phyloP scores from a whole-genome alignment of 352 stramenopile genomes.

The Elongisporangium prolatum region DNA sequence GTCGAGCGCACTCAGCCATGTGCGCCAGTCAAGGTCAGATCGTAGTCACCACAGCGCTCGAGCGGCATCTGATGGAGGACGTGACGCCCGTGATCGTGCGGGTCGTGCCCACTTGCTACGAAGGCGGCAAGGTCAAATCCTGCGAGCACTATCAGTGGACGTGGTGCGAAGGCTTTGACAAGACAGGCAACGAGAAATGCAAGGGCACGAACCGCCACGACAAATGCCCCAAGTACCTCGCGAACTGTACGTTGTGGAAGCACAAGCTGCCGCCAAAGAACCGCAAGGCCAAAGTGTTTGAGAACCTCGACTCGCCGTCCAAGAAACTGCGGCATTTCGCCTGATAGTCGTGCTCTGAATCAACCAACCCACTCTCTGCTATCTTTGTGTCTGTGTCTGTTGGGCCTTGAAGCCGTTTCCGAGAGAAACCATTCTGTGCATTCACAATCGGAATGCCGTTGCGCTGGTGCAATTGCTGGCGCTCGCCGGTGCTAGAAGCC shows the following conservation, averaged over 20 bases:
- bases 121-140: conserved; percentile 79
- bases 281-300: conserved; percentile 63
- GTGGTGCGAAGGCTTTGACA: conserved; percentile 82
- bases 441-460: background rate
- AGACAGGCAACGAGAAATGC: conserved; percentile 83
- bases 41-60: conserved; percentile 34
- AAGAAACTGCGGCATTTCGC: conserved; percentile 84
- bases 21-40: conserved; percentile 49
- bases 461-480: background rate
- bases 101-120: conserved; percentile 58
- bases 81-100: conserved; percentile 72
- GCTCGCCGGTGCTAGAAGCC: background rate
- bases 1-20: conserved; percentile 48
- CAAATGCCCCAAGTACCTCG: conserved; percentile 83
- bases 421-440: background rate
- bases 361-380: background rate
- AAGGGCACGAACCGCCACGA: conserved; percentile 81
- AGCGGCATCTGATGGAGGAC: conserved; percentile 72
- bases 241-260: conserved; percentile 85
- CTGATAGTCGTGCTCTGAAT: conserved; percentile 10
- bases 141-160: conserved; percentile 87
- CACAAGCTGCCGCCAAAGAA: conserved; percentile 84
- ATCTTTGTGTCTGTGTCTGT: background rate
- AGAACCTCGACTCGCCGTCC: conserved; percentile 77
- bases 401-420: too few species aligned